These are phyloP conservation scores for Aspergillus biplanus DNA, from an alignment of 495 filamentous ascomycete species.

Conservation along the genomic window DNA sequence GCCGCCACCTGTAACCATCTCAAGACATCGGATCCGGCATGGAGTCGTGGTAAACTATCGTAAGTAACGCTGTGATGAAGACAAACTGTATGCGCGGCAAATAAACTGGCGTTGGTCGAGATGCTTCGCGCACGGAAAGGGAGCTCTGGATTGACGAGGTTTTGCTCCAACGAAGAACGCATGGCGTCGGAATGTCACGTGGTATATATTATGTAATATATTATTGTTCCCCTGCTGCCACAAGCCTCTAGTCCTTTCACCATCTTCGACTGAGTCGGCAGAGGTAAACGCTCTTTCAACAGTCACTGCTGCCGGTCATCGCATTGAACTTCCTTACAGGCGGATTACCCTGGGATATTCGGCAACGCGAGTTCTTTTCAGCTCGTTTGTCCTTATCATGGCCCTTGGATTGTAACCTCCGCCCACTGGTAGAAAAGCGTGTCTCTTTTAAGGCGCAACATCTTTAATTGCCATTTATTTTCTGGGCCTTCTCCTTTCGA, in stretches of 20 bases:
- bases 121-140: constrained; percentile 29
- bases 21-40: constrained; percentile 36
- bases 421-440: neutral
- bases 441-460: neutral
- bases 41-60: constrained; percentile 6
- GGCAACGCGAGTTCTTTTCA: neutral
- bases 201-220: constrained; percentile 13
- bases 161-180: constrained; percentile 25
- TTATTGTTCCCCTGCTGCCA: neutral
- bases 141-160: constrained; percentile 31
- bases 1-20: constrained; percentile 50
- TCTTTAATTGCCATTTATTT: too few species aligned
- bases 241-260: neutral
- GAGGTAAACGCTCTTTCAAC: neutral
- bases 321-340: neutral
- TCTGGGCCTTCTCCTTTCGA: neutral
- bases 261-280: neutral
- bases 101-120: constrained; percentile 17
- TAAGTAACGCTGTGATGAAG: neutral
- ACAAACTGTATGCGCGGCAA: constrained; percentile 17
- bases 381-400: constrained; percentile 22
- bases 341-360: neutral
- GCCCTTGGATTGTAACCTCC: constrained; percentile 3
- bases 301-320: neutral
- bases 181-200: constrained; percentile 21